These are phyloP conservation scores for Inonotus obliquus DNA, from an alignment of 1,284 basidiomycete species.

Conservation along the genomic window DNA sequence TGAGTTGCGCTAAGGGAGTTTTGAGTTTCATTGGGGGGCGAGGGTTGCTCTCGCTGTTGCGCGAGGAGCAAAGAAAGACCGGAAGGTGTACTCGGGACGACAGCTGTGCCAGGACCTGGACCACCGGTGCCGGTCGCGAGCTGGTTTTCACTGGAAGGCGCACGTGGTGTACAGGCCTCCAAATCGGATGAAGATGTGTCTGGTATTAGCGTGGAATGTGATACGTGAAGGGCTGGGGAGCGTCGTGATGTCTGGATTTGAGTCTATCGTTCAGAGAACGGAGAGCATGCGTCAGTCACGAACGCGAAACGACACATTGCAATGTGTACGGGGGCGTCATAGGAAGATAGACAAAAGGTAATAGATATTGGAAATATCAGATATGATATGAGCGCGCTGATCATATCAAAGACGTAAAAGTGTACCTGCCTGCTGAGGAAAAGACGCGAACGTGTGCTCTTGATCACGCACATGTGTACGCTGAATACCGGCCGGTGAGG, in stretches of 20 bases:
- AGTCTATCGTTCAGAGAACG: not conserved
- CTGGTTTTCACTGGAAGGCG: slow-evolving; percentile 11
- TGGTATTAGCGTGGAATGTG: not conserved
- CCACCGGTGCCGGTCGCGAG: not conserved
- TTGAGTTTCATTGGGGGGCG: not conserved
- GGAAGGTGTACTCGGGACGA: slow-evolving; percentile 32
- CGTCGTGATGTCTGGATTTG: not conserved
- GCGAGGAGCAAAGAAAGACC: slow-evolving; percentile 39
- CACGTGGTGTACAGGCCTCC: slow-evolving; percentile 23
- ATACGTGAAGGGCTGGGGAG: not conserved
- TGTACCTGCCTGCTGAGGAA: not conserved
- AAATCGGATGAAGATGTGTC: not conserved
- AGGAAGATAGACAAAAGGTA: not conserved
- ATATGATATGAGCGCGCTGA: not conserved
- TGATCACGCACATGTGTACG: not conserved
- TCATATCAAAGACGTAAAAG: not conserved
- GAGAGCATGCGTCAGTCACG: not conserved
- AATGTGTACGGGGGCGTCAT: not conserved
- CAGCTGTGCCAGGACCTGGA: not conserved
- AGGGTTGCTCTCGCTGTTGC: slow-evolving; percentile 21
- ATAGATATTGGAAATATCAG: not conserved
- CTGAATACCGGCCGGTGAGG: not conserved
- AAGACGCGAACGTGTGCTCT: not conserved
- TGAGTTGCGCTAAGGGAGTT: not conserved
- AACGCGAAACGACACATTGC: too few species aligned